Evolutionary conservation across 768 basidiomycete species (phyloP).

Genomic region (Phanerochaete sordida): DNA sequence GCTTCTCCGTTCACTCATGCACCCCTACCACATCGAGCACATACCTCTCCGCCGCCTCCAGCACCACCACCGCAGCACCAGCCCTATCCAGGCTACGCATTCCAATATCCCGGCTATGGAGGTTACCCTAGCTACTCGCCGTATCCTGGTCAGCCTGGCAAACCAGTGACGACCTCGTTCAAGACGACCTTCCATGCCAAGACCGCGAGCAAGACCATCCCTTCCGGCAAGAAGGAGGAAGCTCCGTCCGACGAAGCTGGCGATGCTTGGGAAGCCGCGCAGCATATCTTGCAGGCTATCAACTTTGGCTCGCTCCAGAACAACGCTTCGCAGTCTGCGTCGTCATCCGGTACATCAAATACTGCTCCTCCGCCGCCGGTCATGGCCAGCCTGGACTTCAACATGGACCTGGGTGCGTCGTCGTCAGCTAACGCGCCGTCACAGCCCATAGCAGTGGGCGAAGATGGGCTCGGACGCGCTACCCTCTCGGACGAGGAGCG

Average conservation of each 20-base stretch:
- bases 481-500: slow-evolving; percentile 43
- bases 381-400: slow-evolving; percentile 10
- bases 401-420: slow-evolving; percentile 11
- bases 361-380: slow-evolving; percentile 2
- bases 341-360: slow-evolving; percentile 5
- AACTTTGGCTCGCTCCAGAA: slow-evolving; percentile 49
- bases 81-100: slow-evolving; percentile 37
- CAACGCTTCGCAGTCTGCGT: slow-evolving; percentile 1
- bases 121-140: slow-evolving; percentile 26
- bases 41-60: slow-evolving; percentile 13
- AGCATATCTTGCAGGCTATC: slow-evolving; percentile 74
- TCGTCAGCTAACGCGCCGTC: slow-evolving; percentile 6
- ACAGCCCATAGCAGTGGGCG: slow-evolving; percentile 4
- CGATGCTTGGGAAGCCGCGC: slow-evolving; percentile 75
- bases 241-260: slow-evolving; percentile 38
- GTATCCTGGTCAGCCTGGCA: slow-evolving; percentile 15
- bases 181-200: background rate
- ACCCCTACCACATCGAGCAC: slow-evolving; percentile 35
- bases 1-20: slow-evolving; percentile 60
- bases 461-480: slow-evolving; percentile 13
- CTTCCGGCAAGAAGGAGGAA: slow-evolving; percentile 3
- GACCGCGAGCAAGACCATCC: slow-evolving; percentile 1
- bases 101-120: slow-evolving; percentile 33
- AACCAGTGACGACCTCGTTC: background rate
- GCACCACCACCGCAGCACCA: slow-evolving; percentile 23